Base-by-base conservation (phyloP, 768 basidiomycete species). In the Lactarius hengduanensis region DNA sequence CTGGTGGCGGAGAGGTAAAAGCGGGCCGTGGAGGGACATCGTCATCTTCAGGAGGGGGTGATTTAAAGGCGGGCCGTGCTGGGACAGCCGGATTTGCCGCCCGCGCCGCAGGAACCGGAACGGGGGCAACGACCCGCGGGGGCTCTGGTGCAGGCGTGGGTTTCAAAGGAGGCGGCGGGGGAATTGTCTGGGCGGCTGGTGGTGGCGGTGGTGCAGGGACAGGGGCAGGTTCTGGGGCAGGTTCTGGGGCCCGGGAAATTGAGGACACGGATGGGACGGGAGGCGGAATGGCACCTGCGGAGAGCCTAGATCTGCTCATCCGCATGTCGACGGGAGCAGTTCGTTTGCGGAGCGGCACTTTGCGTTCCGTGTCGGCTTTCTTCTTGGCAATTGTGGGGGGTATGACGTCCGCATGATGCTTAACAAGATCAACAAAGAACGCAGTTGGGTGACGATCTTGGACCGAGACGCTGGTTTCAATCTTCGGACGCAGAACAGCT, bases 281-380 rank as follows among this genome's bases (percentile, higher is more conserved):
- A 5, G 73, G 61, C 45, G 66, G 74, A 22, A 75, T 32, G 4
- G 83, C 83, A 30, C 87, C 90, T 3, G 84, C 82, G 2, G 90
- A 89, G 62, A 96, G 85, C 63, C 83, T 83, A 70, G 86, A 85
- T 68, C 94, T 83, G 70, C 89, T 93, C 75, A 93, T 82, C 57
- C 94, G 89, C 87, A 95, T 89, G 75, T 97, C 95, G 56, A 96
- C 79, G 0, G 89, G 88, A 0, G 90, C 89, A 3, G 95, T 96
- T 62, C 92, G 90, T 73, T 95, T 96, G 50, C 94, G 83, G 28
- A 87, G 73, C 15, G 92, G 95, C 55, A 91, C 81, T 67, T 88
- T 91, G 56, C 95, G 87, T 70, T 92, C 94, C 0, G 92, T 89
- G 72, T 96, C 94, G 28, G 88, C 87, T 72, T 90, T 92, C 80